Percentiles rank a stretch among this genome's conserved stretches.
Evolutionary conservation across 768 basidiomycete genomes (phyloP).

Genomic region (Hemileccinum impolitum): DNA sequence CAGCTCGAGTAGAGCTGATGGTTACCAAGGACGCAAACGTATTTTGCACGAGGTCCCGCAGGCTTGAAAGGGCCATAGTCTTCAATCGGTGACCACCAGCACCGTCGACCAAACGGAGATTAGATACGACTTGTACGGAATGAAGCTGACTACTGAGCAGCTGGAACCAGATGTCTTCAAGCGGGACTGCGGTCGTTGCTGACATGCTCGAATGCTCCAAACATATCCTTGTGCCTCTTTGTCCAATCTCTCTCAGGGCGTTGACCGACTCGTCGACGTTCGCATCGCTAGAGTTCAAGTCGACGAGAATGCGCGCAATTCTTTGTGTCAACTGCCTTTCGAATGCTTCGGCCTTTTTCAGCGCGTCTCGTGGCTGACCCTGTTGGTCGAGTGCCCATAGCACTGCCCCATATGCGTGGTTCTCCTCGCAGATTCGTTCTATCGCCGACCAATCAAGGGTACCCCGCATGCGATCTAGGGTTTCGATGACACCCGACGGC

Average conservation of each 20-base stretch:
- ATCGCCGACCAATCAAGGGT: slow-evolving; percentile 55
- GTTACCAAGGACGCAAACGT: slow-evolving; percentile 84
- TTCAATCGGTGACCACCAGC: slow-evolving; percentile 20
- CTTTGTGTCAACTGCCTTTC: slow-evolving; percentile 47
- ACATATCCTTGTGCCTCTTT: slow-evolving; percentile 66
- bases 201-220: slow-evolving; percentile 54
- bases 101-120: slow-evolving; percentile 31
- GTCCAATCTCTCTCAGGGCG: slow-evolving; percentile 55
- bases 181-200: slow-evolving; percentile 38
- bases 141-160: slow-evolving; percentile 80
- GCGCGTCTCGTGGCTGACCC: slow-evolving; percentile 61
- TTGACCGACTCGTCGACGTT: slow-evolving; percentile 38
- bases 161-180: slow-evolving; percentile 90
- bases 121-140: slow-evolving; percentile 67
- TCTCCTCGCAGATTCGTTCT: slow-evolving; percentile 62
- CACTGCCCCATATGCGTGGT: slow-evolving; percentile 67
- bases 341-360: slow-evolving; percentile 62
- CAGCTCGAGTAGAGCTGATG: slow-evolving; percentile 69
- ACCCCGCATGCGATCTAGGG: slow-evolving; percentile 50
- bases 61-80: slow-evolving; percentile 36
- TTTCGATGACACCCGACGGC: slow-evolving; percentile 57
- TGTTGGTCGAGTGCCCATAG: slow-evolving; percentile 74
- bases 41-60: slow-evolving; percentile 77
- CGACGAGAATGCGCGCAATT: slow-evolving; percentile 39
- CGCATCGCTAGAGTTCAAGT: slow-evolving; percentile 10